Conservation (phyloP, 2,329 filamentous ascomycete species). For the Shiraia bambusicola region DNA sequence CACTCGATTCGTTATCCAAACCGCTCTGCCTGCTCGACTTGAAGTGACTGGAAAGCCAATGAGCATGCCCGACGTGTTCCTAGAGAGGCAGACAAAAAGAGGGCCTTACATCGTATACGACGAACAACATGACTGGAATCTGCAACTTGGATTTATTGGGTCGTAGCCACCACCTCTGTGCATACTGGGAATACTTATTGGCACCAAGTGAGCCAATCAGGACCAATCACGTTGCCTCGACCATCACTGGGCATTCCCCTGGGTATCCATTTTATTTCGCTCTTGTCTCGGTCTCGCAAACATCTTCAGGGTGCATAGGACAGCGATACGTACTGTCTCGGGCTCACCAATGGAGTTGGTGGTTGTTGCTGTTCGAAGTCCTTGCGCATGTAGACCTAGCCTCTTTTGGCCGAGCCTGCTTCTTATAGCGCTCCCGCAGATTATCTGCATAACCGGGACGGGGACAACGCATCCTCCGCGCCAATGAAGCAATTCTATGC, state of each 20-base stretch:
- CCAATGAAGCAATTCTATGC: conserved; percentile 15
- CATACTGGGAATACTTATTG: conserved; percentile 38
- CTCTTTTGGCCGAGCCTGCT: conserved; percentile 22
- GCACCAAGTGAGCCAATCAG: conserved; percentile 35
- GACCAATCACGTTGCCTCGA: conserved; percentile 21
- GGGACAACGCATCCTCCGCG: conserved; percentile 16
- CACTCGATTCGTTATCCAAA: conserved; percentile 20
- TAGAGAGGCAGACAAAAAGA: conserved; percentile 19
- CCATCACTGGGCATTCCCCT: conserved; percentile 19
- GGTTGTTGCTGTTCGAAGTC: conserved; percentile 13
- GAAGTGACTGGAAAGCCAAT: conserved; percentile 29
- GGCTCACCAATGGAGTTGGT: conserved; percentile 19
- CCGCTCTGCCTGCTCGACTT: conserved; percentile 20
- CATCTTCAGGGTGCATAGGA: conserved; percentile 18
- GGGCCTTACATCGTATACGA: conserved; percentile 22
- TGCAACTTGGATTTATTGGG: conserved; percentile 32
- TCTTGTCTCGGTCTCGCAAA: conserved; percentile 21
- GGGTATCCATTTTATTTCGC: conserved; percentile 24
- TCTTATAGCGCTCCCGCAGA: conserved; percentile 32
- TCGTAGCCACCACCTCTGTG: conserved; percentile 31
- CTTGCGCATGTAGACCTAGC: conserved; percentile 20
- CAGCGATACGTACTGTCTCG: conserved; percentile 18
- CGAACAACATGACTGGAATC: conserved; percentile 16
- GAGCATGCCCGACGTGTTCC: conserved; percentile 22
- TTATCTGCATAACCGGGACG: conserved; percentile 29